Evolutionary conservation across 768 basidiomycete genomes (phyloP).

Genomic region (Pisolithus albus): DNA sequence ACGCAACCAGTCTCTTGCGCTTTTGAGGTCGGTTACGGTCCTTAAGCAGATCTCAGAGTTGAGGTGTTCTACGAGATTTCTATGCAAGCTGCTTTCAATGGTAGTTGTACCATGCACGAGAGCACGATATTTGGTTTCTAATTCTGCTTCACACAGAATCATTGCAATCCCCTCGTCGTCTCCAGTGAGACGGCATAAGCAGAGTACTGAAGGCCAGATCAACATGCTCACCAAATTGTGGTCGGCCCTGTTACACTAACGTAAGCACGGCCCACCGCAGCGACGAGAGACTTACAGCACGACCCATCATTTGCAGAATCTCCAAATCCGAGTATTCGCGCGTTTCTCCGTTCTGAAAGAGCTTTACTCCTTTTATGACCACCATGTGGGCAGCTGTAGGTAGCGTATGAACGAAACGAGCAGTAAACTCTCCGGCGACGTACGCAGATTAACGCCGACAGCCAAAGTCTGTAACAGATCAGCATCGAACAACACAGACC

Average conservation of each 20-base stretch:
- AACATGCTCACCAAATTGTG: slow-evolving; percentile 67
- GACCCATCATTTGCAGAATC: slow-evolving; percentile 93
- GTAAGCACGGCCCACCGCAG: background rate
- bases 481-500: background rate
- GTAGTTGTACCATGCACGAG: slow-evolving; percentile 66
- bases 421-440: slow-evolving; percentile 18
- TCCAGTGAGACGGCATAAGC: slow-evolving; percentile 19
- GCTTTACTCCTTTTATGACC: slow-evolving; percentile 84
- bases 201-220: background rate
- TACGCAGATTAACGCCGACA: slow-evolving; percentile 93
- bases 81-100: slow-evolving; percentile 82
- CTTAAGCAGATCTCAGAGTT: slow-evolving; percentile 90
- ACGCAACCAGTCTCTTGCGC: slow-evolving; percentile 77
- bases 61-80: slow-evolving; percentile 80
- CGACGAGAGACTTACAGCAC: slow-evolving; percentile 53
- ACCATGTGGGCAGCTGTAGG: slow-evolving; percentile 82
- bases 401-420: background rate
- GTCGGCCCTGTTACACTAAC: slow-evolving; percentile 54
- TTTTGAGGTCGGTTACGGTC: slow-evolving; percentile 64
- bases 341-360: slow-evolving; percentile 62
- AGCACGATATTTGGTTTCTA: slow-evolving; percentile 65
- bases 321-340: slow-evolving; percentile 90
- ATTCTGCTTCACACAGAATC: slow-evolving; percentile 70
- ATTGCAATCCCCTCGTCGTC: slow-evolving; percentile 81
- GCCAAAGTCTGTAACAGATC: slow-evolving; percentile 69